Conservation (phyloP, 164 flowering plant genomes). For the Nymphaea thermarum region DNA sequence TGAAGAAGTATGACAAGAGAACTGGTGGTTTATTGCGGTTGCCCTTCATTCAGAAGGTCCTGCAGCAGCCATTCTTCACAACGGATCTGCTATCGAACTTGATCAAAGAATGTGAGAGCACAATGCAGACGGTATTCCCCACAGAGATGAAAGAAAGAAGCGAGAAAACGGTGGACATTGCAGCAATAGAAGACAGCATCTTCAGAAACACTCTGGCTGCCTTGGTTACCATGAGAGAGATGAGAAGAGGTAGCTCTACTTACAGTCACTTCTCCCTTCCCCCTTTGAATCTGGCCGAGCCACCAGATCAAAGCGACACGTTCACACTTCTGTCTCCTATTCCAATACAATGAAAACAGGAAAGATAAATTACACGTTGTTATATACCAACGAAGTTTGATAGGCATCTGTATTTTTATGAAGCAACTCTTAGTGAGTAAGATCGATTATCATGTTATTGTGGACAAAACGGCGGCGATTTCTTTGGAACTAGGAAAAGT, state of each 20-base stretch:
- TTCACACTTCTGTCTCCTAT: background rate
- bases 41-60: slow-evolving; percentile 2
- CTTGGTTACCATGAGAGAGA: slow-evolving; percentile 53
- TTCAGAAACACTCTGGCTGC: slow-evolving; percentile 72
- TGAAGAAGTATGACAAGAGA: slow-evolving; percentile 4
- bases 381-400: no score
- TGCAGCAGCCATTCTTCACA: slow-evolving; percentile 2
- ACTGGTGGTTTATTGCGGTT: slow-evolving; percentile 1
- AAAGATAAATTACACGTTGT: no score
- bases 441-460: no score
- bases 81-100: slow-evolving; percentile 1
- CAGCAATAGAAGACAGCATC: slow-evolving; percentile 32
- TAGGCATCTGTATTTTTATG: no score
- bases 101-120: slow-evolving; percentile 4
- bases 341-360: background rate
- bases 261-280: slow-evolving; percentile 61
- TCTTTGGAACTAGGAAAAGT: no score
- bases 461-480: no score
- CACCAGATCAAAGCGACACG: slow-evolving; percentile 3
- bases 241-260: slow-evolving; percentile 85
- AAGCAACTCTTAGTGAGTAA: no score
- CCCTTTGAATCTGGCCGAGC: slow-evolving; percentile 35
- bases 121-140: background rate
- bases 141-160: slow-evolving; percentile 5
- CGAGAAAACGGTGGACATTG: slow-evolving; percentile 7